Evolutionary conservation across 1,284 basidiomycete genomes (phyloP), one percentile per base, ranked within the genome.

Genomic region (Coriolopsis trogii): DNA sequence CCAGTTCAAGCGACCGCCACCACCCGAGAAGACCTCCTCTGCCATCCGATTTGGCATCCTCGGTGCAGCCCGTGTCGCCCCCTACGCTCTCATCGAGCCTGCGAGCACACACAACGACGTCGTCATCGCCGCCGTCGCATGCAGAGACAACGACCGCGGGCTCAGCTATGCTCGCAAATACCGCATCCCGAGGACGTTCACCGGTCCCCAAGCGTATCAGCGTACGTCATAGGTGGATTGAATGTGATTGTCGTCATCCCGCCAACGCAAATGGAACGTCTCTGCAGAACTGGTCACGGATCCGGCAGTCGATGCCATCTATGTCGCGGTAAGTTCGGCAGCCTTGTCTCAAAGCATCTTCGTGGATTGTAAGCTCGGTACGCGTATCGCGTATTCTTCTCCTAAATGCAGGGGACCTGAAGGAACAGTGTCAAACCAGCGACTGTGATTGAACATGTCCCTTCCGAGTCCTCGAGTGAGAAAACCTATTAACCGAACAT

Each of bases 31-130:
- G 33, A 16, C 33, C 6, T 16, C 4, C 4, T 15, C 44, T 7
- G 36, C 74, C 1, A 61, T 84, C 15, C 78, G 73, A 46, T 83
- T 87, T 49, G 84, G 84, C 0, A 78, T 86, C 25, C 67, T 87
- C 3, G 84, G 85, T 15, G 84, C 85, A 5, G 85, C 87, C 1
- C 70, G 63, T n/a, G 87, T 90, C 26, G 84, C 80, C 0, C 86
- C 85, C 1, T 29, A 52, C 12, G 84, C 81, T 2, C 65, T 88
- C 16, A 73, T 88, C 39, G 60, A 53, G 2, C 84, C 87, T 1
- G 80, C 77, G 0, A 73, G 67, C 45, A 77, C 69, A 41, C 87
- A 89, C 58, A 72, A 80, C 0, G 87, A 84, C 53, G 81, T 78
- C 1, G 74, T 80, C 12, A 65, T 90, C 0, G 68, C 73, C 34